These are phyloP conservation scores for Galeopsis tetrahit DNA, from an alignment of 257 asterid genomes.

Conservation along the genomic window DNA sequence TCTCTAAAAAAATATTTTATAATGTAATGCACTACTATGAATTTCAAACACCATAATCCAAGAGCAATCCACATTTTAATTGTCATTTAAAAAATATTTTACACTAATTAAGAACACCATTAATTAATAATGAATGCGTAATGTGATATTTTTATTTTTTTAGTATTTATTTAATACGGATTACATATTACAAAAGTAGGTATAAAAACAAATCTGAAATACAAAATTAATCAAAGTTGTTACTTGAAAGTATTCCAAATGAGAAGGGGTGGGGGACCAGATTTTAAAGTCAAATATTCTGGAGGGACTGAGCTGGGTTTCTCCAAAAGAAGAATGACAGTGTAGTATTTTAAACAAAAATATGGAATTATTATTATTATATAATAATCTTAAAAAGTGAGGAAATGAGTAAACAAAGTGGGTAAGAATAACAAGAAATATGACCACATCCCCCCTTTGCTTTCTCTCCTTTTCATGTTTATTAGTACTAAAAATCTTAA, in stretches of 20 bases:
- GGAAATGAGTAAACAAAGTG: conserved; percentile 36
- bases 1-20: not conserved
- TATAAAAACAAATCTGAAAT: no score
- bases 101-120: no score
- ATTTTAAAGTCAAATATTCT: conserved; percentile 26
- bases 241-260: not conserved
- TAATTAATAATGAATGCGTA: no score
- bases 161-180: no score
- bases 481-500: not conserved
- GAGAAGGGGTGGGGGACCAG: conserved; percentile 11
- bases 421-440: conserved; percentile 36
- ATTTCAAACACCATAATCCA: no score
- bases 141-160: no score
- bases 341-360: not conserved
- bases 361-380: conserved; percentile 24
- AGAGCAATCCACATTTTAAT: no score
- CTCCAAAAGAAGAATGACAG: conserved; percentile 25
- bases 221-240: no score
- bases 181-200: no score
- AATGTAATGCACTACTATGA: not conserved
- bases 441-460: conserved; percentile 38
- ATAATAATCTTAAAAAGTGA: conserved; percentile 24
- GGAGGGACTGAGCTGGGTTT: conserved; percentile 11
- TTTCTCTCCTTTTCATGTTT: conserved; percentile 55
- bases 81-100: no score